Conservation (phyloP, 306 rosid genomes). For the Alnus glutinosa region DNA sequence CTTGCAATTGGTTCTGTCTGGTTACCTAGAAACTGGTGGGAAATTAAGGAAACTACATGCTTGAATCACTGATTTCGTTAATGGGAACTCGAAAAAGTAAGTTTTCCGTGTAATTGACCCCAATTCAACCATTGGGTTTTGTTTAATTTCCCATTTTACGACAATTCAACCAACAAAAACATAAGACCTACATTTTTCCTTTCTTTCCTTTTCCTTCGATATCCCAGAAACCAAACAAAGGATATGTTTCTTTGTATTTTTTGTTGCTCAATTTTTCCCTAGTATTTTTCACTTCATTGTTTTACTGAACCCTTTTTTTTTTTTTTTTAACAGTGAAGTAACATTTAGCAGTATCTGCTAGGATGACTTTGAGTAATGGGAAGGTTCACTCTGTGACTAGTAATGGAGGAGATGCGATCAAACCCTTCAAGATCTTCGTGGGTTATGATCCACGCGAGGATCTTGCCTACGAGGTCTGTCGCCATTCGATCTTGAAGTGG, state of each 20-base stretch:
- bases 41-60: neutral
- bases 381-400: slow-evolving; percentile 20
- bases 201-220: neutral
- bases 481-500: slow-evolving; percentile 54
- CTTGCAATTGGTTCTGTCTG: neutral
- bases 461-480: slow-evolving; percentile 60
- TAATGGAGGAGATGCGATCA: slow-evolving; percentile 31
- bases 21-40: neutral
- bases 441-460: slow-evolving; percentile 69
- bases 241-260: neutral
- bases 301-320: slow-evolving; percentile 12
- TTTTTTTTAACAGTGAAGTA: slow-evolving; percentile 9
- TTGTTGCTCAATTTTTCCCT: neutral
- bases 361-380: slow-evolving; percentile 51
- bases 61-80: neutral
- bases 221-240: neutral
- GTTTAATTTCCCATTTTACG: neutral
- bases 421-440: slow-evolving; percentile 59
- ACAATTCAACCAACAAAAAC: neutral
- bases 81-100: neutral
- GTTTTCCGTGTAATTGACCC: neutral
- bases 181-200: neutral
- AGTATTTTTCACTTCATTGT: neutral
- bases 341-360: slow-evolving; percentile 16
- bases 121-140: neutral